These are phyloP conservation scores for Chalciporus piperatus DNA, from an alignment of 768 basidiomycete species.

Conservation along the genomic window DNA sequence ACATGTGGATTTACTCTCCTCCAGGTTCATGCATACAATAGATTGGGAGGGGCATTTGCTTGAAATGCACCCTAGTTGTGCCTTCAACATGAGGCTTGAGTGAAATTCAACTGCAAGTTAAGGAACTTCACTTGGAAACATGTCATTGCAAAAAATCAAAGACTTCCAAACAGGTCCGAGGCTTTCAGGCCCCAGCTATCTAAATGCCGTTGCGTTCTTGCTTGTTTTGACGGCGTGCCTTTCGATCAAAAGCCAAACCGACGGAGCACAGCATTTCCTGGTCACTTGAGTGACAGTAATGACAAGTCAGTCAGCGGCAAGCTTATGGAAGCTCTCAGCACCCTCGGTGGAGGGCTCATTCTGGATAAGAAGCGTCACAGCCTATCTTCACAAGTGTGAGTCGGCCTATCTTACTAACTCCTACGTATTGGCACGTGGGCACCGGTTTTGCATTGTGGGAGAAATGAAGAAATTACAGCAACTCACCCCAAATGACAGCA, in stretches of 20 bases:
- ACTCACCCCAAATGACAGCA: background rate
- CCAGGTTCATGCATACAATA: background rate
- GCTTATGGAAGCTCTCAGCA: background rate
- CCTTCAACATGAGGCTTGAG: background rate
- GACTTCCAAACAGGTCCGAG: background rate
- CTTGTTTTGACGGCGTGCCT: conserved; percentile 10
- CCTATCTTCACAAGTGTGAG: background rate
- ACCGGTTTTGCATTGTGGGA: background rate
- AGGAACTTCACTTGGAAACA: background rate
- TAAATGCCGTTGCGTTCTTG: conserved; percentile 3
- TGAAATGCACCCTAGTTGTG: background rate
- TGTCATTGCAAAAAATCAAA: background rate
- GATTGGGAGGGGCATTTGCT: background rate
- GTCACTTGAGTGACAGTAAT: conserved; percentile 5
- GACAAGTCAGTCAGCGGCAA: too few species aligned
- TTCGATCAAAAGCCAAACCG: conserved; percentile 6
- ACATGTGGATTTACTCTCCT: background rate
- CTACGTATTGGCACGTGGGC: background rate
- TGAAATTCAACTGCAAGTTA: background rate
- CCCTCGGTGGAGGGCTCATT: too few species aligned
- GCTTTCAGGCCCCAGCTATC: background rate
- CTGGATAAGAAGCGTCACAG: background rate
- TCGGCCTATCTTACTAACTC: background rate
- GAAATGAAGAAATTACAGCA: background rate
- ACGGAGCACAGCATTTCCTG: conserved; percentile 17